These are phyloP conservation scores for Pseudopediastrum boryanum DNA, from an alignment of 139 green algal species.

Conservation along the genomic window DNA sequence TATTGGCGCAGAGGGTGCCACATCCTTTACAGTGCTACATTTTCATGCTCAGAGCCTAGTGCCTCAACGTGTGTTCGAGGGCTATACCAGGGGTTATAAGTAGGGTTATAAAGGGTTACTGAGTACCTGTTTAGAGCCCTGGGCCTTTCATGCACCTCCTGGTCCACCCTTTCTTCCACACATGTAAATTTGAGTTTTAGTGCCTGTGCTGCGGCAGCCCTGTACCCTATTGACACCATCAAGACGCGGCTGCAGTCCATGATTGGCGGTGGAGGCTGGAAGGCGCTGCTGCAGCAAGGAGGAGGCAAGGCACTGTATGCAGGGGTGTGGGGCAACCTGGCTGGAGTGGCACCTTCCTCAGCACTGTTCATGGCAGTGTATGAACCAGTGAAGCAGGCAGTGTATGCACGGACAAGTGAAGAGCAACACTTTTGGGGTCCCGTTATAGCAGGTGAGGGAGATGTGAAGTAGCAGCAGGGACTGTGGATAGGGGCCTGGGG, in stretches of 20 bases:
- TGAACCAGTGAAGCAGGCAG: constrained; percentile 85
- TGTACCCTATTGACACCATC: constrained; percentile 99
- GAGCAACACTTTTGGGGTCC: constrained; percentile 59
- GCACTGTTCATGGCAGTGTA: constrained; percentile 96
- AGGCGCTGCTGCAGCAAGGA: constrained; percentile 72
- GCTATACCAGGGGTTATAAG: too few species aligned
- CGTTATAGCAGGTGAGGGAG: constrained; percentile 13
- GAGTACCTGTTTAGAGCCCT: too few species aligned
- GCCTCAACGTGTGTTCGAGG: too few species aligned
- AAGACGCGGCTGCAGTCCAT: constrained; percentile 96
- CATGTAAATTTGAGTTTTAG: neutral
- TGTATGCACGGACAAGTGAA: constrained; percentile 46
- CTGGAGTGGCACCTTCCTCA: constrained; percentile 83
- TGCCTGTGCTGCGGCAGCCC: constrained; percentile 48
- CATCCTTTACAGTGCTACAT: too few species aligned
- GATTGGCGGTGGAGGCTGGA: constrained; percentile 76
- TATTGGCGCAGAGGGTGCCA: too few species aligned
- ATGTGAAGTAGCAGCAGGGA: neutral
- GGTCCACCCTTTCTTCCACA: neutral
- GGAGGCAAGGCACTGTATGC: constrained; percentile 88
- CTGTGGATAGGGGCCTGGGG: too few species aligned
- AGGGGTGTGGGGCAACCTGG: constrained; percentile 85
- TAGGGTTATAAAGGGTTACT: too few species aligned
- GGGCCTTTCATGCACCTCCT: neutral
- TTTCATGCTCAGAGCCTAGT: too few species aligned